These are phyloP conservation scores for Aristolochia fimbriata DNA, from an alignment of 164 flowering plant genomes.

Conservation along the genomic window DNA sequence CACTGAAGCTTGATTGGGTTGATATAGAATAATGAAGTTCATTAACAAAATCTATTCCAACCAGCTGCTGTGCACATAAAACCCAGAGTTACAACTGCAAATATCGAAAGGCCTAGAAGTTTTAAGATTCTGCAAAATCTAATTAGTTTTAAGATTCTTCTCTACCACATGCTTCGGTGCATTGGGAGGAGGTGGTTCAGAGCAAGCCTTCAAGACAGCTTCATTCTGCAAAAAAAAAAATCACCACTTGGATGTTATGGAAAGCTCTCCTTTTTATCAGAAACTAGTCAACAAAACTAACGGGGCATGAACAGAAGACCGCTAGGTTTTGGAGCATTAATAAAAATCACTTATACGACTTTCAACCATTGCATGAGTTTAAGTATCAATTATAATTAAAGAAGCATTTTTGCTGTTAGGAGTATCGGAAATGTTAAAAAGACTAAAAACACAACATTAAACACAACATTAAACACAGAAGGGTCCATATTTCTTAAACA, in stretches of 20 bases:
- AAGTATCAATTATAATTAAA: too few species aligned
- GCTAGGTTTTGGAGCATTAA: neutral
- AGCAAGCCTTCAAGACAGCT: conserved; percentile 30
- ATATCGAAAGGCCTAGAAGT: too few species aligned
- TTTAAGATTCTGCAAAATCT: neutral
- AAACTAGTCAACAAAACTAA: neutral
- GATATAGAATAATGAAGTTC: too few species aligned
- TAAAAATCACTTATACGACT: too few species aligned
- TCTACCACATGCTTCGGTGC: neutral
- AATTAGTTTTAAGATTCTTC: neutral
- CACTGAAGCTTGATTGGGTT: too few species aligned
- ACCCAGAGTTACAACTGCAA: too few species aligned
- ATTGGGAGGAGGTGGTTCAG: conserved; percentile 22
- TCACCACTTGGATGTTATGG: neutral
- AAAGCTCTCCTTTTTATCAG: neutral
- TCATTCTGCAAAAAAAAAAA: conserved; percentile 19
- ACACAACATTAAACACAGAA: too few species aligned
- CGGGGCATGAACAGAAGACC: neutral
- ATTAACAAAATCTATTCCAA: too few species aligned
- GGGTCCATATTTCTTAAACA: too few species aligned
- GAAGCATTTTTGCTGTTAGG: neutral
- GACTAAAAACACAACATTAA: too few species aligned
- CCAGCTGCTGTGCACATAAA: too few species aligned
- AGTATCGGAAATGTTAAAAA: neutral
- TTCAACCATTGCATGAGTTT: too few species aligned